These are phyloP conservation scores for Astrothelium subdiscretum DNA, from an alignment of 495 filamentous ascomycete genomes.

Conservation along the genomic window DNA sequence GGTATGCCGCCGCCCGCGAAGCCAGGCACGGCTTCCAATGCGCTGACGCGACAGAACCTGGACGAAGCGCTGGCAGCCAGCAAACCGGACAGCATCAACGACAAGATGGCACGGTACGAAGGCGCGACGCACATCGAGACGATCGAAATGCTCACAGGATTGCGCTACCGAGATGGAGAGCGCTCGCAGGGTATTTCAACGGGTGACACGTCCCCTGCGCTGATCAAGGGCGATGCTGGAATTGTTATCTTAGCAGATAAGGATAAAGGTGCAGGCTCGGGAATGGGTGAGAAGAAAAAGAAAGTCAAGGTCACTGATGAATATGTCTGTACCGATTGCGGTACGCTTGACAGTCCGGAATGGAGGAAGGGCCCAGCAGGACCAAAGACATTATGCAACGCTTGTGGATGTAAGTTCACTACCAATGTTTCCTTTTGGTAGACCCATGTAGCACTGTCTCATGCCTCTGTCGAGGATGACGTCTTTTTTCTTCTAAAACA, in stretches of 20 bases:
- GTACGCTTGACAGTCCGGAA: constrained; percentile 72
- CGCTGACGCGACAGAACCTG: constrained; percentile 64
- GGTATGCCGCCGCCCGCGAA: constrained; percentile 61
- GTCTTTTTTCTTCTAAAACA: too few relatives aligned
- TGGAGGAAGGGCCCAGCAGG: constrained; percentile 93
- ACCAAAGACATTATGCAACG: constrained; percentile 95
- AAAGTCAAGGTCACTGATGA: constrained; percentile 84
- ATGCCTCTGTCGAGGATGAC: constrained; percentile 10
- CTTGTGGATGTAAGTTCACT: constrained; percentile 62
- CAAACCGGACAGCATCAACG: constrained; percentile 59
- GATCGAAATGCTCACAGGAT: constrained; percentile 87
- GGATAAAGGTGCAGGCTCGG: constrained; percentile 45
- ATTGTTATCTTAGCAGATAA: constrained; percentile 61
- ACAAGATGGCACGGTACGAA: constrained; percentile 68
- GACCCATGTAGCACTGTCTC: background rate
- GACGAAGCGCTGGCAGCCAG: constrained; percentile 62
- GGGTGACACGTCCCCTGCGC: constrained; percentile 61
- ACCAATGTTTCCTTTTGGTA: background rate
- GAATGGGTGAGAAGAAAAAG: constrained; percentile 78
- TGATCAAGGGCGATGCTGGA: constrained; percentile 78
- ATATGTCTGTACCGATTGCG: constrained; percentile 94
- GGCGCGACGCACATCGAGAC: constrained; percentile 67
- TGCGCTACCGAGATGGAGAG: constrained; percentile 82
- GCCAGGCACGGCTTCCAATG: constrained; percentile 46
- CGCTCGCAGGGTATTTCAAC: constrained; percentile 80